A percentile compares a stretch with the other conserved stretches of the same genome.
Conservation (phyloP, 768 basidiomycete species). For the Rhodotorula kratochvilovae region DNA sequence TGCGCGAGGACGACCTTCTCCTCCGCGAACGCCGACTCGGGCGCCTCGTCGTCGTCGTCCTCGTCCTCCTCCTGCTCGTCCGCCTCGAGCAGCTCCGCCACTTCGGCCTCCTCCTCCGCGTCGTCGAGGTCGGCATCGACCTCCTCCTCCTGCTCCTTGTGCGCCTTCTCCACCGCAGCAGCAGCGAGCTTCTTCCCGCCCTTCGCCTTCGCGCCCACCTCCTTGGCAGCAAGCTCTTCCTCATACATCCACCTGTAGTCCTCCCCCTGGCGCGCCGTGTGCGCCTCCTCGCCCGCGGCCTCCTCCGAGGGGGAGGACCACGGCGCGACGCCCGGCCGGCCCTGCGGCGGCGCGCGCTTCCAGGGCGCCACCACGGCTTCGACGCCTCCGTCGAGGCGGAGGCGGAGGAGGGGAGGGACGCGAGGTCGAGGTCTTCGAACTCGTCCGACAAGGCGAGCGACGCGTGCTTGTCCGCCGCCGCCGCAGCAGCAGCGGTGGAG, state of each 20-base stretch:
- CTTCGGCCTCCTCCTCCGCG: background rate
- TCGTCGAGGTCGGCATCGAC: background rate
- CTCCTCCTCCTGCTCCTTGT: too few relatives aligned
- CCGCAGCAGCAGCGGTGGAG: background rate
- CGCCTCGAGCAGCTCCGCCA: background rate
- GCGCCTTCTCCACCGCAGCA: background rate
- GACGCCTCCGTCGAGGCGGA: background rate
- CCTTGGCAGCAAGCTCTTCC: background rate
- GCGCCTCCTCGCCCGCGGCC: too few relatives aligned
- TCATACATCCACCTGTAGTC: background rate
- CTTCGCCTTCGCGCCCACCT: too few relatives aligned
- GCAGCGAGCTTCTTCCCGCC: too few relatives aligned
- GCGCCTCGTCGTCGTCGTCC: background rate
- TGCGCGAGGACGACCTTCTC: background rate
- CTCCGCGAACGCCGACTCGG: background rate
- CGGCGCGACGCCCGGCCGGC: constrained; percentile 5
- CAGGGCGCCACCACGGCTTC: constrained; percentile 13
- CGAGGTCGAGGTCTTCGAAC: background rate
- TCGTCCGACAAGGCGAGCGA: background rate
- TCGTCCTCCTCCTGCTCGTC: background rate
- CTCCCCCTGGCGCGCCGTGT: too few relatives aligned
- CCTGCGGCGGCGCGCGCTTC: constrained; percentile 16
- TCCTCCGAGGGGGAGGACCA: too few relatives aligned
- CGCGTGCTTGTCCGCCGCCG: background rate
- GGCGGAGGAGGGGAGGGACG: background rate